Conservation (phyloP, 495 filamentous ascomycete genomes). For the Daldinia vernicosa region DNA sequence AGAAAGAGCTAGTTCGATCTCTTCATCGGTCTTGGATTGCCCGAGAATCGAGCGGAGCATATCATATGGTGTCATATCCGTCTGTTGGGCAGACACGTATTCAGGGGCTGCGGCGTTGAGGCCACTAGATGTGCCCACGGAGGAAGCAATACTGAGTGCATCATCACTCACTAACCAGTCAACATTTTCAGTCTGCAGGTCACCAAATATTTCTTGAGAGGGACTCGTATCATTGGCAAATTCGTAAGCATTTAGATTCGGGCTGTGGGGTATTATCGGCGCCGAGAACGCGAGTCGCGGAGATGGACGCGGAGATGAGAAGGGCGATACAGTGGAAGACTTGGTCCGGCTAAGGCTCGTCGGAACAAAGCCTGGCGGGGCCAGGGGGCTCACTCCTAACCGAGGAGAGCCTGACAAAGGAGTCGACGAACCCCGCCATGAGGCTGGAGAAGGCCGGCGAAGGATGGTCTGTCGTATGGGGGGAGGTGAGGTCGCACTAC, state of each 20-base stretch:
- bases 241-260: constrained; percentile 91
- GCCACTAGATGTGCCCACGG: constrained; percentile 68
- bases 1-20: constrained; percentile 89
- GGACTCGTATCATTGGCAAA: constrained; percentile 78
- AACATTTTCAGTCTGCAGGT: constrained; percentile 90
- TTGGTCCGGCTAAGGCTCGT: constrained; percentile 75
- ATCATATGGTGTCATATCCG: constrained; percentile 97
- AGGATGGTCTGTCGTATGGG: constrained; percentile 85
- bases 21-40: constrained; percentile 87
- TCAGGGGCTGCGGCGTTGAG: constrained; percentile 80
- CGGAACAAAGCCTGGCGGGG: constrained; percentile 82
- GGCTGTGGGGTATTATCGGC: constrained; percentile 93
- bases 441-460: constrained; percentile 87
- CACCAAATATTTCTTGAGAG: constrained; percentile 85
- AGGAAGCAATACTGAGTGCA: constrained; percentile 78
- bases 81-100: constrained; percentile 77
- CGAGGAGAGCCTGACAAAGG: constrained; percentile 79
- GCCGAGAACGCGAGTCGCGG: constrained; percentile 90
- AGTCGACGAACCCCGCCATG: constrained; percentile 86
- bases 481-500: constrained; percentile 80
- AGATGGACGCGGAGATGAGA: constrained; percentile 92
- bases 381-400: constrained; percentile 80
- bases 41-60: constrained; percentile 96
- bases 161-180: constrained; percentile 97
- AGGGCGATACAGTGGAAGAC: constrained; percentile 85